Evolutionary conservation across 352 stramenopile species (phyloP).

Genomic region (Pythium graminicola): DNA sequence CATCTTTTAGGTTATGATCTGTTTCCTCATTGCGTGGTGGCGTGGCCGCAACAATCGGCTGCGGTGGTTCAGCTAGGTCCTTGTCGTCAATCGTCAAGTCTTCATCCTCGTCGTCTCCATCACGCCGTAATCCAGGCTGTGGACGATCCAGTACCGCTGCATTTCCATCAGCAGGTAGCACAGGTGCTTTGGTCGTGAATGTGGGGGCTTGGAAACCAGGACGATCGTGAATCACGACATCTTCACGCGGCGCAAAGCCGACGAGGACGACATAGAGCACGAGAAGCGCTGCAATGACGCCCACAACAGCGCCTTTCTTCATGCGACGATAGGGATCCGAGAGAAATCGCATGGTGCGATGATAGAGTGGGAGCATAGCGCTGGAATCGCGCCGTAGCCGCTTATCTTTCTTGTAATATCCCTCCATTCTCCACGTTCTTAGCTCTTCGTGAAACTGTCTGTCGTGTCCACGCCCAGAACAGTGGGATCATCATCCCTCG

Average conservation of each 20-base stretch:
- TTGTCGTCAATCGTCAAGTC: conserved; percentile 6
- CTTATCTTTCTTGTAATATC: conserved; percentile 8
- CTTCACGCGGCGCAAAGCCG: conserved; percentile 25
- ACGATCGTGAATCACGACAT: conserved; percentile 16
- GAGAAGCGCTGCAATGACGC: conserved; percentile 31
- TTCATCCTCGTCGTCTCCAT: conserved; percentile 7
- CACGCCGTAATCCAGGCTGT: conserved; percentile 5
- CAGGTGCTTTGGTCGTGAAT: background rate
- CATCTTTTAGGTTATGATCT: background rate
- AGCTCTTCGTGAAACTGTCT: background rate
- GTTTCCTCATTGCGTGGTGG: background rate
- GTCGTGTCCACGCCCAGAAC: no score
- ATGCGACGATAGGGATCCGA: conserved; percentile 52
- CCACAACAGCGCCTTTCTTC: conserved; percentile 42
- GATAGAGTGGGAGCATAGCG: conserved; percentile 50
- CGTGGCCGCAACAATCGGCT: conserved; percentile 12
- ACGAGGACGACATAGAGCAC: conserved; percentile 55
- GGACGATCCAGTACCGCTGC: background rate
- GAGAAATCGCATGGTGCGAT: conserved; percentile 55
- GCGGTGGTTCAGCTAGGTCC: conserved; percentile 5
- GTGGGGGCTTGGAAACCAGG: conserved; percentile 21
- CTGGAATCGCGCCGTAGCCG: no score
- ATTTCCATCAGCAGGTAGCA: conserved; percentile 6
- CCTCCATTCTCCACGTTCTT: background rate
- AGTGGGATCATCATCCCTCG: no score